These are phyloP conservation scores for Clonostachys rosea DNA, from an alignment of 2,329 filamentous ascomycete genomes.

Conservation along the genomic window DNA sequence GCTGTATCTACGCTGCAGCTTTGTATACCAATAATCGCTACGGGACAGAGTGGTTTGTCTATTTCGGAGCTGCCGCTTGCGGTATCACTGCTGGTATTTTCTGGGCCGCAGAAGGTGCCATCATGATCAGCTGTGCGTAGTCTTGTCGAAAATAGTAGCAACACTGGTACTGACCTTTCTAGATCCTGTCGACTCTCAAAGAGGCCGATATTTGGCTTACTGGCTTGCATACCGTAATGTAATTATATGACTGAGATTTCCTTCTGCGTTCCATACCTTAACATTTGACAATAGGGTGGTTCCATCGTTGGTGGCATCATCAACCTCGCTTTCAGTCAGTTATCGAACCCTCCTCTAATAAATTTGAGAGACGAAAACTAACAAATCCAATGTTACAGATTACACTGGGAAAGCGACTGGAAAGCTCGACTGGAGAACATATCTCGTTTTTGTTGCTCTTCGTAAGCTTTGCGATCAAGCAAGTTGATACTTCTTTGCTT, in stretches of 20 bases:
- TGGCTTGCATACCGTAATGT: constrained; percentile 35
- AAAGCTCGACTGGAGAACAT: constrained; percentile 33
- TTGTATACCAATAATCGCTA: constrained; percentile 70
- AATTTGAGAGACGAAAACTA: neutral
- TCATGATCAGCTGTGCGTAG: constrained; percentile 64
- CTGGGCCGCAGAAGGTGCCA: constrained; percentile 72
- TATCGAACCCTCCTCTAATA: neutral
- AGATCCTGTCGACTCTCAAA: constrained; percentile 13
- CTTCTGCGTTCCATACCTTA: neutral
- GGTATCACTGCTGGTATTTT: constrained; percentile 69
- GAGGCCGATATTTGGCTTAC: constrained; percentile 9
- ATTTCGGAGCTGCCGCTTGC: constrained; percentile 64
- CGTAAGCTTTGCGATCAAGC: constrained; percentile 9
- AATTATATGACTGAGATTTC: neutral
- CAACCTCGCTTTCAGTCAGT: constrained; percentile 35
- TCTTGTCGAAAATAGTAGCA: too few species aligned
- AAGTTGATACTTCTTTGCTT: neutral
- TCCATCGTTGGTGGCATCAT: constrained; percentile 43
- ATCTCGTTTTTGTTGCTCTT: constrained; percentile 18
- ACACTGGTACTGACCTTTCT: too few species aligned
- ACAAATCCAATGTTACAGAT: neutral
- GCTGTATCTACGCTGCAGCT: constrained; percentile 65
- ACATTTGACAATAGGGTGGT: constrained; percentile 21
- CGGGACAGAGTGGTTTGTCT: constrained; percentile 62
- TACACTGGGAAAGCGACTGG: constrained; percentile 29